Evolutionary conservation across 495 filamentous ascomycete species (phyloP).

Genomic region (Aspergillus wentii): DNA sequence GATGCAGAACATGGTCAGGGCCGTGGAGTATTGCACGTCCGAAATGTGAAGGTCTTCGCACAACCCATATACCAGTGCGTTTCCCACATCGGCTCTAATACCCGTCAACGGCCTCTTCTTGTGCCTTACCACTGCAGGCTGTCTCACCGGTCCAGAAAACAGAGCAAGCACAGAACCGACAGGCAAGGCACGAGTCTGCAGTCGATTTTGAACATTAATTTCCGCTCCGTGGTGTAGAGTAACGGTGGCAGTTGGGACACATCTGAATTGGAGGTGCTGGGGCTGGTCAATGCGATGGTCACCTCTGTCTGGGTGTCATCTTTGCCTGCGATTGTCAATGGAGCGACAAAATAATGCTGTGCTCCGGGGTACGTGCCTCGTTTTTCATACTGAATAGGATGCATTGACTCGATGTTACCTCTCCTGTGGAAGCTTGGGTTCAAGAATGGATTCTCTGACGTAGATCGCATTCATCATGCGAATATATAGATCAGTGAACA

Average conservation of each 20-base stretch:
- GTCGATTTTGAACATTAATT: slow-evolving; percentile 8
- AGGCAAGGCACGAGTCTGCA: slow-evolving; percentile 2
- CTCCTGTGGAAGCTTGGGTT: too few relatives aligned
- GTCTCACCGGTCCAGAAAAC: slow-evolving; percentile 4
- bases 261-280: not conserved
- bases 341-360: too few relatives aligned
- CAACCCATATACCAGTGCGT: slow-evolving; percentile 50
- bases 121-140: slow-evolving; percentile 5
- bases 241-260: not conserved
- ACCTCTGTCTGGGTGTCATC: not conserved
- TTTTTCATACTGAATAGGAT: too few relatives aligned
- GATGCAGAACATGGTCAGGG: slow-evolving; percentile 24
- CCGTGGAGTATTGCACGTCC: slow-evolving; percentile 36
- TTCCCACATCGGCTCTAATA: slow-evolving; percentile 44
- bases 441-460: too few relatives aligned
- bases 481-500: too few relatives aligned
- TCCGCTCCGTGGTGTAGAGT: slow-evolving; percentile 3
- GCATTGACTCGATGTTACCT: too few relatives aligned
- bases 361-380: too few relatives aligned
- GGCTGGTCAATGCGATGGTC: not conserved
- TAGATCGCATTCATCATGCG: too few relatives aligned
- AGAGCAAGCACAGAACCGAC: not conserved
- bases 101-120: not conserved
- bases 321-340: not conserved
- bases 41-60: slow-evolving; percentile 47